phyloP scores from a whole-genome alignment of 768 basidiomycete species.

The Pulveroboletus sp. region DNA sequence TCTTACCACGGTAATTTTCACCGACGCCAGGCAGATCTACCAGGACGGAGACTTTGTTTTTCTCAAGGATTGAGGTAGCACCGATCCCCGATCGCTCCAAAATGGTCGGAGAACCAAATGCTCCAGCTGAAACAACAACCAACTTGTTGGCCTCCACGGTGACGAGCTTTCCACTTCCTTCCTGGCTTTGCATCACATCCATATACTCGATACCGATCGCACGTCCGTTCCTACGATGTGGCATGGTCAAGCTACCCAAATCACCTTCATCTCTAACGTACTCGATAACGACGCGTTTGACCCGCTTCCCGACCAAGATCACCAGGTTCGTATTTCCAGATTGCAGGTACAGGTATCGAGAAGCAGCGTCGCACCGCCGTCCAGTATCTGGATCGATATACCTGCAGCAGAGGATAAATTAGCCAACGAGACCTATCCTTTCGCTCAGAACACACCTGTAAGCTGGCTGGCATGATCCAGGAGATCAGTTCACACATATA shows the following conservation, averaged over 20 bases:
- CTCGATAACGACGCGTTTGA: neutral
- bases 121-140: conserved; percentile 48
- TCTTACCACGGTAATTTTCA: conserved; percentile 38
- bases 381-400: conserved; percentile 47
- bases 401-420: conserved; percentile 28
- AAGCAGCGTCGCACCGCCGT: conserved; percentile 28
- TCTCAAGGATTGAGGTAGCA: conserved; percentile 41
- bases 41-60: conserved; percentile 41
- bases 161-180: neutral
- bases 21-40: neutral
- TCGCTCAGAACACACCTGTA: conserved; percentile 7
- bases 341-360: conserved; percentile 35
- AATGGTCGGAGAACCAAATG: conserved; percentile 53
- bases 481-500: neutral
- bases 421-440: neutral
- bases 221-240: conserved; percentile 24
- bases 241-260: neutral
- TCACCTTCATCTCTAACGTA: neutral
- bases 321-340: conserved; percentile 27
- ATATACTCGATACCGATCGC: conserved; percentile 37
- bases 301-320: conserved; percentile 24
- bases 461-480: conserved; percentile 6
- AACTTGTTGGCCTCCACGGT: conserved; percentile 32
- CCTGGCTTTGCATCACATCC: conserved; percentile 24
- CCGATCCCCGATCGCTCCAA: conserved; percentile 70